Conservation (phyloP, 148 eudicot genomes). For the Agrostemma githago region DNA sequence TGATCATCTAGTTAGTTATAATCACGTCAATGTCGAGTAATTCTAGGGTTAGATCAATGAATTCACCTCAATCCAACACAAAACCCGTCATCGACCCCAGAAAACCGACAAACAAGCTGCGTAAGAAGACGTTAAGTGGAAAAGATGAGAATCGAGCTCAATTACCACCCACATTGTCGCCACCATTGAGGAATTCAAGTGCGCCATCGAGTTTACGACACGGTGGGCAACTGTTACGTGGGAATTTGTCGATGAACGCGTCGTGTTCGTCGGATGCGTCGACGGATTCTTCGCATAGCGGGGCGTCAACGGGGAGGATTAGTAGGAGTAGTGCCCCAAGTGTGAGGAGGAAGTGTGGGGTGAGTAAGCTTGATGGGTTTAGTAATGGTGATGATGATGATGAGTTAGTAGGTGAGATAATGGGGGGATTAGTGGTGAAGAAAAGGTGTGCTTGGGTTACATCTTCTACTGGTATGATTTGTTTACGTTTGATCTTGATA, state of each 20-base stretch:
- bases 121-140: slow-evolving; percentile 29
- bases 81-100: slow-evolving; percentile 25
- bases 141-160: slow-evolving; percentile 32
- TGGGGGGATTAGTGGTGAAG: slow-evolving; percentile 38
- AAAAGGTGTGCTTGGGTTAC: slow-evolving; percentile 93
- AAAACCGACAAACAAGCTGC: slow-evolving; percentile 41
- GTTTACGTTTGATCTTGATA: no score
- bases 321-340: slow-evolving; percentile 32
- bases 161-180: slow-evolving; percentile 32
- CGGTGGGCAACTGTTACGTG: slow-evolving; percentile 35
- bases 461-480: slow-evolving; percentile 60
- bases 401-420: slow-evolving; percentile 12
- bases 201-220: slow-evolving; percentile 47
- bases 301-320: slow-evolving; percentile 80
- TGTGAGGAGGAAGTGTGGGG: slow-evolving; percentile 45
- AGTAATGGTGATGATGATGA: slow-evolving; percentile 22
- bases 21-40: slow-evolving; percentile 43
- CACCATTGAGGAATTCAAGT: slow-evolving; percentile 22
- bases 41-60: slow-evolving; percentile 46
- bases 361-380: slow-evolving; percentile 16
- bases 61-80: slow-evolving; percentile 40
- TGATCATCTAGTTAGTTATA: background rate
- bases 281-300: slow-evolving; percentile 67
- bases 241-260: slow-evolving; percentile 63
- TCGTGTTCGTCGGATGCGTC: slow-evolving; percentile 96